These are phyloP conservation scores for Russula ochroleuca DNA, from an alignment of 768 basidiomycete genomes.

Conservation along the genomic window DNA sequence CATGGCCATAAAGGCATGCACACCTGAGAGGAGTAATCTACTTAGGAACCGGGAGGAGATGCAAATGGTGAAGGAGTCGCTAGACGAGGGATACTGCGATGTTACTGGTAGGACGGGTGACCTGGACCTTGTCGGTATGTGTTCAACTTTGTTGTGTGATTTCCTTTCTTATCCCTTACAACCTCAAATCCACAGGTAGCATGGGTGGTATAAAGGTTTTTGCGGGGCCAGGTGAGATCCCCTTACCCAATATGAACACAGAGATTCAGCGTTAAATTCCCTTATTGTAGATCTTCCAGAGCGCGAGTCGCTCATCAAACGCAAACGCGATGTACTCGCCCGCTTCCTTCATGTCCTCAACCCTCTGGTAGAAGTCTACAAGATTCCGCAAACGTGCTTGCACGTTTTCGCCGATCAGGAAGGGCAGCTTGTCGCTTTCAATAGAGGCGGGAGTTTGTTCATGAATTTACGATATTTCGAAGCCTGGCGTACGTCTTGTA, in stretches of 20 bases:
- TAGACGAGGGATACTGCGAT: slow-evolving; percentile 84
- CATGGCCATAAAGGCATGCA: slow-evolving; percentile 70
- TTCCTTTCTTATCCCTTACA: background rate
- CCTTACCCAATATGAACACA: background rate
- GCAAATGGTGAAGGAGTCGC: slow-evolving; percentile 65
- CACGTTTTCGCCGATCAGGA: slow-evolving; percentile 83
- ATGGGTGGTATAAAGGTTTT: slow-evolving; percentile 5
- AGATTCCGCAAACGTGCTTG: slow-evolving; percentile 64
- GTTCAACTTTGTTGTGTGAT: background rate
- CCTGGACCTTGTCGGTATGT: slow-evolving; percentile 56
- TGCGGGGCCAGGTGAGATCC: slow-evolving; percentile 19
- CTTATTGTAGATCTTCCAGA: slow-evolving; percentile 51
- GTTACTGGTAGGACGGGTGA: slow-evolving; percentile 60
- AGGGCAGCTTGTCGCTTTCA: slow-evolving; percentile 90
- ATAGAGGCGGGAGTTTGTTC: slow-evolving; percentile 82
- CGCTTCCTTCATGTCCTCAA: slow-evolving; percentile 70
- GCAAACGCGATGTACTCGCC: slow-evolving; percentile 53
- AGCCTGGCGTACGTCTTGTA: slow-evolving; percentile 73
- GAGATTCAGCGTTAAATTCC: background rate
- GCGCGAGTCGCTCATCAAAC: slow-evolving; percentile 44
- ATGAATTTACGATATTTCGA: slow-evolving; percentile 83
- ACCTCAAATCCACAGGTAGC: slow-evolving; percentile 2
- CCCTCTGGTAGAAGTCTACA: slow-evolving; percentile 66
- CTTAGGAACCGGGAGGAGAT: slow-evolving; percentile 63
- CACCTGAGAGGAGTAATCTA: slow-evolving; percentile 57